Conservation (phyloP, 176 grass and related monocot genomes). For the Carex pumila region DNA sequence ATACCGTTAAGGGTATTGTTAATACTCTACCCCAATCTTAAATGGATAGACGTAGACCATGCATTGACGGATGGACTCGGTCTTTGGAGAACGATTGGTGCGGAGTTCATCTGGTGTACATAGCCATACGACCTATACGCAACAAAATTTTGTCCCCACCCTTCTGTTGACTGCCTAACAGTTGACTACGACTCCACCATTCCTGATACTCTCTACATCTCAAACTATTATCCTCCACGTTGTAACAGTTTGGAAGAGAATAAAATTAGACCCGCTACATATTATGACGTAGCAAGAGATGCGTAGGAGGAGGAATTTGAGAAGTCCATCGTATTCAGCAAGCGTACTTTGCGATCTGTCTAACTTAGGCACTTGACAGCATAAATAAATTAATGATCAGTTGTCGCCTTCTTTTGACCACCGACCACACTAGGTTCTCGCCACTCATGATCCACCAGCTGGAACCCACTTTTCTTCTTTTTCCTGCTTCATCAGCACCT, state of each 20-base stretch:
- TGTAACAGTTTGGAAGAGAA: background rate
- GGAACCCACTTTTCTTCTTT: background rate
- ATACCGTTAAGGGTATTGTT: no score
- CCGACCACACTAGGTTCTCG: constrained; percentile 3
- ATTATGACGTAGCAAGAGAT: background rate
- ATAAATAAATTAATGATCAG: constrained; percentile 19
- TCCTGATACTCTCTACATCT: background rate
- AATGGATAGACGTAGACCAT: background rate
- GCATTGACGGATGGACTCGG: background rate
- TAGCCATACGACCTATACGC: background rate
- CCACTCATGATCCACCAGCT: background rate
- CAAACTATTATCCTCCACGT: background rate
- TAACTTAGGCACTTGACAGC: background rate
- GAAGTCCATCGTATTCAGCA: constrained; percentile 2
- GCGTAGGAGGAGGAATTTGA: background rate
- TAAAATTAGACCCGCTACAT: background rate
- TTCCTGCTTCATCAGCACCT: no score
- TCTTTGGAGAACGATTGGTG: background rate
- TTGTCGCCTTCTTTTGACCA: constrained; percentile 20
- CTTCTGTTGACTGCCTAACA: background rate
- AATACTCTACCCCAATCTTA: background rate
- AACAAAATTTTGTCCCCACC: background rate
- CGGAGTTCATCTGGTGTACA: background rate
- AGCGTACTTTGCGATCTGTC: constrained; percentile 3
- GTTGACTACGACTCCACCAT: background rate